Evolutionary conservation across 2,329 filamentous ascomycete species (phyloP).

Genomic region (Arthrobotrys conoides): DNA sequence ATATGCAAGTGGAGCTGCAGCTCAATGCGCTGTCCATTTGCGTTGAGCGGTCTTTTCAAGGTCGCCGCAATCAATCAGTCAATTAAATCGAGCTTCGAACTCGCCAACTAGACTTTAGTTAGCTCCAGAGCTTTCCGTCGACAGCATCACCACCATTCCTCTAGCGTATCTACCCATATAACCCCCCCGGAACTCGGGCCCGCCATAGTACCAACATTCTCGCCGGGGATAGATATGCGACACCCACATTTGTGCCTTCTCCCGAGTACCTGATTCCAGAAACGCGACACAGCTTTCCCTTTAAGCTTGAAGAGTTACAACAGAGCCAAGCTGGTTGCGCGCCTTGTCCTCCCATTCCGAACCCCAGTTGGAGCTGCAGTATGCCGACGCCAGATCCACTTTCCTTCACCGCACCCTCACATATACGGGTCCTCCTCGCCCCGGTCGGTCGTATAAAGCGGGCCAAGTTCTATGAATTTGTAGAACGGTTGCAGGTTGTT

Average conservation of each 20-base stretch:
- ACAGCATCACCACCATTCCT: conserved; percentile 33
- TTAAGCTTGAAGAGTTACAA: neutral
- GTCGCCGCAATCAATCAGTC: neutral
- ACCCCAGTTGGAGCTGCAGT: conserved; percentile 38
- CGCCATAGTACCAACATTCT: neutral
- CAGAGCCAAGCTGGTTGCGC: conserved; percentile 43
- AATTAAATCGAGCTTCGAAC: conserved; percentile 29
- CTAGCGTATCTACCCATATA: conserved; percentile 1
- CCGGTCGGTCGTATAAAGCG: conserved; percentile 89
- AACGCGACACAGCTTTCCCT: conserved; percentile 32
- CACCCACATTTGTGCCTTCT: conserved; percentile 18
- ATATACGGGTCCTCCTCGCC: conserved; percentile 87
- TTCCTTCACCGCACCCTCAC: conserved; percentile 90
- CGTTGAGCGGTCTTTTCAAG: conserved; percentile 27
- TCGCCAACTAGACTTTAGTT: conserved; percentile 32
- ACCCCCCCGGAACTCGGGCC: neutral
- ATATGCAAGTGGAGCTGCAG: conserved; percentile 8
- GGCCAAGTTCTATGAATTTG: conserved; percentile 82
- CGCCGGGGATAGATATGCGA: conserved; percentile 28
- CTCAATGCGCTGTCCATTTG: conserved; percentile 33
- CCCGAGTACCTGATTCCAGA: conserved; percentile 33
- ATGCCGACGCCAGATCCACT: conserved; percentile 82
- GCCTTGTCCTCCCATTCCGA: conserved; percentile 22
- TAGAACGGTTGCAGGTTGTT: conserved; percentile 82
- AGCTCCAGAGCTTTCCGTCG: conserved; percentile 37